phyloP scores from a whole-genome alignment of 176 grass and related monocot species.

The Juncus inflexus region DNA sequence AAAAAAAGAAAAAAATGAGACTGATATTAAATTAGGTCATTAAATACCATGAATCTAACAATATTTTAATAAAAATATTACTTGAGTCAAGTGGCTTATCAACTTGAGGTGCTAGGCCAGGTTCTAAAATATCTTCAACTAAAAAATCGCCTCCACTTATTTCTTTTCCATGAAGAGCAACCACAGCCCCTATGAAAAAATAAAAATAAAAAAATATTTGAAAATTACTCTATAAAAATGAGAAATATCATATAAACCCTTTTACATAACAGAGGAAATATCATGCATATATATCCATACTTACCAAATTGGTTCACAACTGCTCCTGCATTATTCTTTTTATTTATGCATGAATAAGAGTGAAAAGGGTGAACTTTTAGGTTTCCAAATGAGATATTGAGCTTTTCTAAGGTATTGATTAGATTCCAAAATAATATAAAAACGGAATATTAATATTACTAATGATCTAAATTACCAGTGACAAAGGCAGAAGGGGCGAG shows the following conservation, averaged over 20 bases:
- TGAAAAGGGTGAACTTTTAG: no score
- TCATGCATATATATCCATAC: no score
- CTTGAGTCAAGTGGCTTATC: conserved; percentile 37
- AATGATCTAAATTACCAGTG: conserved; percentile 44
- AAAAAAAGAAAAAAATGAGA: not conserved
- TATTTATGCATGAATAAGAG: no score
- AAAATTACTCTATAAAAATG: no score
- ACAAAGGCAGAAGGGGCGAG: conserved; percentile 56
- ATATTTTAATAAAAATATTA: conserved; percentile 40
- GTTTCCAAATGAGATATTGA: not conserved
- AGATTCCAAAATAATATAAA: not conserved
- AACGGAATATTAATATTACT: not conserved
- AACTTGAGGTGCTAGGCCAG: conserved; percentile 78
- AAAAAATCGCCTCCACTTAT: conserved; percentile 84
- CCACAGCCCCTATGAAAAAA: conserved; percentile 55
- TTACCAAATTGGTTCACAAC: no score
- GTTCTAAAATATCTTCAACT: conserved; percentile 87
- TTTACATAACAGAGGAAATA: no score
- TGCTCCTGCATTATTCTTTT: no score
- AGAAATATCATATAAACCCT: no score
- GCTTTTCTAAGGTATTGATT: not conserved
- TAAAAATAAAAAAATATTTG: not conserved
- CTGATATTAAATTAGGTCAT: no score
- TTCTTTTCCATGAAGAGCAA: conserved; percentile 88
- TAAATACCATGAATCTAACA: no score